Percentiles rank a stretch among this genome's conserved stretches.
Conservation (phyloP, 1,284 basidiomycete species). For the Ganoderma lucidum region DNA sequence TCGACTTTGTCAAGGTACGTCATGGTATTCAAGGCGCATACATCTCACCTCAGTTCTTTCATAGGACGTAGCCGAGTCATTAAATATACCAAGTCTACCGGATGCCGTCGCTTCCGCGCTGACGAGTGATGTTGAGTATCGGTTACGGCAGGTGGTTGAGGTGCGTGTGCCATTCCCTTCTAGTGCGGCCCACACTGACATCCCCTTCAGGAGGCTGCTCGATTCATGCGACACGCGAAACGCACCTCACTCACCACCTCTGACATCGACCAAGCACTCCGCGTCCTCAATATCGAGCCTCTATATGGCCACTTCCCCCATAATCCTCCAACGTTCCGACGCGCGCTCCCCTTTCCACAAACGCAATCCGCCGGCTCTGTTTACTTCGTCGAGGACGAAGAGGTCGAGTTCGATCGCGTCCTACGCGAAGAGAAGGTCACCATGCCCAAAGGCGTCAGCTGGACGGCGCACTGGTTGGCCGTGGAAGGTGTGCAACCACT, state of each 20-base stretch:
- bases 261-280: constrained; percentile 94
- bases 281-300: constrained; percentile 94
- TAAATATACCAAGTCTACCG: constrained; percentile 83
- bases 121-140: constrained; percentile 96
- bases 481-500: constrained; percentile 98
- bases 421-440: constrained; percentile 85
- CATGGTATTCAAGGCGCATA: not conserved
- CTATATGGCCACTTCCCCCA: constrained; percentile 82
- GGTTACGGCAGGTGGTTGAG: constrained; percentile 93
- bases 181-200: constrained; percentile 10
- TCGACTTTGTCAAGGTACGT: constrained; percentile 30
- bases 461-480: constrained; percentile 96
- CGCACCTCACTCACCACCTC: constrained; percentile 87
- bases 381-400: constrained; percentile 96
- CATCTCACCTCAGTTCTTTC: not conserved
- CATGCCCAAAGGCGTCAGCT: constrained; percentile 79
- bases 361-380: constrained; percentile 69
- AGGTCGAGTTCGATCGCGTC: constrained; percentile 95
- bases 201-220: constrained; percentile 84
- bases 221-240: constrained; percentile 96
- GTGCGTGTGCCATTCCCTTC: constrained; percentile 48
- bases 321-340: constrained; percentile 77
- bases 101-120: constrained; percentile 86
- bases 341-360: constrained; percentile 73
- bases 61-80: constrained; percentile 92